These are phyloP conservation scores for Anisodus tanguticus DNA, from an alignment of 257 asterid species.

Conservation along the genomic window DNA sequence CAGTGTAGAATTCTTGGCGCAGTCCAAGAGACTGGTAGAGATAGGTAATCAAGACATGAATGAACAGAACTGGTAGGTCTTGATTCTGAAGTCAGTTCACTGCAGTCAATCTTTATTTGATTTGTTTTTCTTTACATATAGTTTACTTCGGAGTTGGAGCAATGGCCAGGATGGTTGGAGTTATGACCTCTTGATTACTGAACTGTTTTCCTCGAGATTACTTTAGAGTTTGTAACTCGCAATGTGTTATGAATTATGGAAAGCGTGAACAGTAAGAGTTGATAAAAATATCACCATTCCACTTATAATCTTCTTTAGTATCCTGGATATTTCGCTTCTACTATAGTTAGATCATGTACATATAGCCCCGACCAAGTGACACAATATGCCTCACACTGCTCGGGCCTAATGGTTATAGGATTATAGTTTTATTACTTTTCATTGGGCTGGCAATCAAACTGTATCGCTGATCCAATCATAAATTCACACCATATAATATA, in stretches of 20 bases:
- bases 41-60: conserved; percentile 1
- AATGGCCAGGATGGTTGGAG: not conserved
- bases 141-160: not conserved
- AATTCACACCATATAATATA: not conserved
- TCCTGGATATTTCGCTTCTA: not conserved
- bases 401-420: not conserved
- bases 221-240: not conserved
- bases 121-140: not conserved
- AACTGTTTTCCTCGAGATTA: not conserved
- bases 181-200: not conserved
- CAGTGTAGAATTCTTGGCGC: not conserved
- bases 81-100: not conserved
- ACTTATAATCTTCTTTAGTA: not conserved
- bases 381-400: not conserved
- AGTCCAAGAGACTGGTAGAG: not conserved
- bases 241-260: not conserved
- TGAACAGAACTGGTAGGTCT: conserved; percentile 5
- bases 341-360: not conserved
- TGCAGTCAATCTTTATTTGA: not conserved
- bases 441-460: not conserved
- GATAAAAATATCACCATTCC: not conserved
- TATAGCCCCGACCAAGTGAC: not conserved
- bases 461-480: too few species aligned
- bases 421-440: not conserved
- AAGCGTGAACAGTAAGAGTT: not conserved